These are phyloP conservation scores for Paramecium sexaurelia DNA, from an alignment of 73 alveolate species.

Conservation along the genomic window DNA sequence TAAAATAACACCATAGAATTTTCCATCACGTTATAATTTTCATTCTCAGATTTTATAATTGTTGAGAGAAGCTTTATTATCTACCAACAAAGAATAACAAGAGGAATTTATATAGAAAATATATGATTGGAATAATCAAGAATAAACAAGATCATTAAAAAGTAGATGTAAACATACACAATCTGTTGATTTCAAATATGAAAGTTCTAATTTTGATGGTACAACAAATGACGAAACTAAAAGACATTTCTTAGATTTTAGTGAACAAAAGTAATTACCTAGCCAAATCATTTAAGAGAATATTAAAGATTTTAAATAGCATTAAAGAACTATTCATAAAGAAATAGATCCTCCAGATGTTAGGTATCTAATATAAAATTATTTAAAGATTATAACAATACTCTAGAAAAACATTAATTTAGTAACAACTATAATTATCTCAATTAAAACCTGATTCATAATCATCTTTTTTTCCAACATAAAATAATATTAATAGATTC, in stretches of 20 bases:
- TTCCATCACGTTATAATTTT: conserved; percentile 7
- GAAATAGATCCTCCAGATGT: conserved; percentile 6
- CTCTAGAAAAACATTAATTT: background rate
- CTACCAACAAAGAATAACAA: background rate
- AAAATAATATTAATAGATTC: background rate
- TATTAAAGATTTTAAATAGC: background rate
- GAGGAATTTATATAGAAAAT: background rate
- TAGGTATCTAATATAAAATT: background rate
- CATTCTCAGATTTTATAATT: background rate
- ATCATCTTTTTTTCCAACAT: background rate
- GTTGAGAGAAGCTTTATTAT: background rate
- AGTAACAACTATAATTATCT: background rate
- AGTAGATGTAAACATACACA: background rate
- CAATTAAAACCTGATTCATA: background rate
- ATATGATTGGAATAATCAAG: conserved; percentile 1
- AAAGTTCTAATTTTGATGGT: conserved; percentile 30
- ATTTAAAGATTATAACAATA: background rate
- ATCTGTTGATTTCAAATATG: background rate
- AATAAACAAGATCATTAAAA: background rate
- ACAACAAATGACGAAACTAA: conserved; percentile 17
- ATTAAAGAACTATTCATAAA: conserved; percentile 4
- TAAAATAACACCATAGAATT: background rate
- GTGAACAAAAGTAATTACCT: background rate
- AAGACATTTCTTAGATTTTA: conserved; percentile 10
- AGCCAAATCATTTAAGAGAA: background rate